Evolutionary conservation across 768 basidiomycete species (phyloP), one percentile per base, ranked within the genome.

Genomic region (Rossbeevera mucosa): DNA sequence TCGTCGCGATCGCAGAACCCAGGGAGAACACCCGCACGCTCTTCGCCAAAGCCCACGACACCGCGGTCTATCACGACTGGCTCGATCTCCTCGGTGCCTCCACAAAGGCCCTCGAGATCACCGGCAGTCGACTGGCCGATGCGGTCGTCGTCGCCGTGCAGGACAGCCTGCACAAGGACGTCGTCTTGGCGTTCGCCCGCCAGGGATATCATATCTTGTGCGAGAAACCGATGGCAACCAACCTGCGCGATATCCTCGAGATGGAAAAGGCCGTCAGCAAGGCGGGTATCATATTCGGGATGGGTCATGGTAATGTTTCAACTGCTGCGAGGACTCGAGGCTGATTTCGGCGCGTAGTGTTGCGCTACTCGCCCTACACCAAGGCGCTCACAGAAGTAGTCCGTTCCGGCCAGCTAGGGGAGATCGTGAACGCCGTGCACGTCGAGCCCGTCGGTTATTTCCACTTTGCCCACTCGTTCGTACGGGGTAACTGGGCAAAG

Each of bases 161-260:
- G 56, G 92, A 94, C 61, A 72, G 77, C 33, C 77, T 90, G 78
- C 92, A 94, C 61, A 72, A 76, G 22, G 84, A 88, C 53, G 84
- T 91, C 7, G 79, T 86, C 0, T 64, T 80, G 8, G 88, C 85
- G 0, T 92, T 91, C 70, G 84, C 85, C 0, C 77, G 75, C 38
- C 89, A 90, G 61, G 89, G 90, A 1, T 94, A 94, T 63, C 85
- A 92, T 59, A 88, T 94, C 51, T 76, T 94, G 20, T 94, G 92
- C 68, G 92, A 94, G 77, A 94, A 94, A 65, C 92, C 92, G 0
- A 90, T 94, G 86, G 88, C 91, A 1, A 92, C 88, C 4, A 80
- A 67, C 48, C 60, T 87, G 31, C 74, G 78, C 48, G 89, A 89
- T 56, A 88, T 91, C 53, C 64, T 94, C 45, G 76, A 73, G 65